Evolutionary conservation across 352 stramenopile genomes (phyloP).

Genomic region (Globisporangium viniferum): DNA sequence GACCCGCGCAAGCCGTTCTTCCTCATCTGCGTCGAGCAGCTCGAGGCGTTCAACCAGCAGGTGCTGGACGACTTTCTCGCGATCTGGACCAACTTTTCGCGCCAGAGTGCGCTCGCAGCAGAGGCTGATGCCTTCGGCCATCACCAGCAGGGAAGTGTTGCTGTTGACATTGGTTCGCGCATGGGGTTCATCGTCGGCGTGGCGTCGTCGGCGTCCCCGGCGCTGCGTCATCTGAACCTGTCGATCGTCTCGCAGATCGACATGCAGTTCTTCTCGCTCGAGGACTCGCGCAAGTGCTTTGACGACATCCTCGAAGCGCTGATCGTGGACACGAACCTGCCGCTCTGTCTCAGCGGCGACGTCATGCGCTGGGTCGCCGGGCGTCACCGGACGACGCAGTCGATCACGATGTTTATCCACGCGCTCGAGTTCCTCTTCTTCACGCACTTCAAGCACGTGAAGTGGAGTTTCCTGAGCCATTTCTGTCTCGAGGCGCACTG

Average conservation of each 20-base stretch:
- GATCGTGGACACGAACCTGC: conserved; percentile 60
- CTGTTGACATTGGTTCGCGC: conserved; percentile 9
- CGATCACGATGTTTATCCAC: conserved; percentile 58
- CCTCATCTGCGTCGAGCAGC: conserved; percentile 74
- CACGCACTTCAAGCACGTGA: conserved; percentile 48
- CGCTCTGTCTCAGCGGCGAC: conserved; percentile 45
- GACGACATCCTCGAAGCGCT: conserved; percentile 71
- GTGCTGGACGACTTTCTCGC: conserved; percentile 70
- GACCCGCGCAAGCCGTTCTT: conserved; percentile 34
- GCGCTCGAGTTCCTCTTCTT: conserved; percentile 62
- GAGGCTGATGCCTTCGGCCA: neutral
- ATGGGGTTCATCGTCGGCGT: conserved; percentile 72
- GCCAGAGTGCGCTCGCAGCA: conserved; percentile 4
- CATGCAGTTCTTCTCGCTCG: conserved; percentile 72
- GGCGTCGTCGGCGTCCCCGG: conserved; percentile 58
- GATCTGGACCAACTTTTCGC: conserved; percentile 58
- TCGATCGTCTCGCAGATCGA: conserved; percentile 51
- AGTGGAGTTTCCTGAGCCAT: conserved; percentile 63
- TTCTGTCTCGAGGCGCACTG: conserved; percentile 30
- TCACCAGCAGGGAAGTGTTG: neutral
- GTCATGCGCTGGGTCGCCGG: conserved; percentile 45
- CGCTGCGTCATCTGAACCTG: conserved; percentile 60
- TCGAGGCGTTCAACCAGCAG: conserved; percentile 56
- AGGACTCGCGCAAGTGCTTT: conserved; percentile 77
- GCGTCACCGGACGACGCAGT: conserved; percentile 59